phyloP scores from a whole-genome alignment of 129 eudicot genomes.

The Flaveria bidentis region DNA sequence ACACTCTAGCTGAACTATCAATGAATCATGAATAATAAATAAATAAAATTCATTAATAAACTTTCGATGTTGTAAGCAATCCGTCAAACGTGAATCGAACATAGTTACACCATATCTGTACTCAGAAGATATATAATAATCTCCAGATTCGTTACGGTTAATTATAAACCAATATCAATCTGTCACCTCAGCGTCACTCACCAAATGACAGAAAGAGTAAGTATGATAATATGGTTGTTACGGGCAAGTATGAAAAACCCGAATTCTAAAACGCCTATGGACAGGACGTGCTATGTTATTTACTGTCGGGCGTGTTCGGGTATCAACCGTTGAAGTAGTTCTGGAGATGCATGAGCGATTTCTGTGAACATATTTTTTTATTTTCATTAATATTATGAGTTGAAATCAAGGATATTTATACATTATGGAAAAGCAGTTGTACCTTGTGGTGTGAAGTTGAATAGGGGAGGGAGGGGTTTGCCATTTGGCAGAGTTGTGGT shows the following conservation, averaged over 20 bases:
- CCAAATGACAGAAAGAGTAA: slow-evolving; percentile 38
- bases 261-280: slow-evolving; percentile 29
- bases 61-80: slow-evolving; percentile 34
- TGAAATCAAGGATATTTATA: neutral
- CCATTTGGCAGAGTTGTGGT: slow-evolving; percentile 82
- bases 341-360: slow-evolving; percentile 73
- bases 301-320: slow-evolving; percentile 62
- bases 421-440: neutral
- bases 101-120: slow-evolving; percentile 39
- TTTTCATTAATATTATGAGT: neutral
- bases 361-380: slow-evolving; percentile 43
- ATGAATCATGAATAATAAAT: slow-evolving; percentile 10
- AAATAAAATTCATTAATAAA: slow-evolving; percentile 32
- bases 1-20: too few relatives aligned
- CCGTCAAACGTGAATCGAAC: slow-evolving; percentile 20
- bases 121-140: slow-evolving; percentile 21
- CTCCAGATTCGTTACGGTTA: slow-evolving; percentile 27
- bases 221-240: slow-evolving; percentile 21
- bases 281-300: slow-evolving; percentile 22
- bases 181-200: slow-evolving; percentile 10
- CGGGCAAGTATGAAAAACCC: slow-evolving; percentile 43
- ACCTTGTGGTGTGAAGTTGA: slow-evolving; percentile 92
- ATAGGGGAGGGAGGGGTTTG: slow-evolving; percentile 81
- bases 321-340: slow-evolving; percentile 70
- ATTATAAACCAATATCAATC: slow-evolving; percentile 22